Evolutionary conservation across 768 basidiomycete genomes (phyloP).

Genomic region (Podaxis sp.): DNA sequence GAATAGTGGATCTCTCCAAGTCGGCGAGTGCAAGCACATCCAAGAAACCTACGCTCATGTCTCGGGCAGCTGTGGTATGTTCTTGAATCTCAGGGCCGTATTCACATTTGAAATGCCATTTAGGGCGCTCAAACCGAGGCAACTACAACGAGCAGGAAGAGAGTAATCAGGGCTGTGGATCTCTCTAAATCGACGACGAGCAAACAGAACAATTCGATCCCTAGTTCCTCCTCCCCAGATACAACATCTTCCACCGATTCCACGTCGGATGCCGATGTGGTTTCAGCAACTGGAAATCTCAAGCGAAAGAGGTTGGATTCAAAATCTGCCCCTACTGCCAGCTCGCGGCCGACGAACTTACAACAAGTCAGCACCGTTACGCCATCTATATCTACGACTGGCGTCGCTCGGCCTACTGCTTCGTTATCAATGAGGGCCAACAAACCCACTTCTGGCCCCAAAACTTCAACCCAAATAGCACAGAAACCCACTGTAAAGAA

Average conservation of each 20-base stretch:
- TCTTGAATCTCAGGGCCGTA: background rate
- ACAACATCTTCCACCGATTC: background rate
- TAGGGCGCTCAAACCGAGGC: background rate
- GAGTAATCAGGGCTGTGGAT: conserved; percentile 13
- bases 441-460: background rate
- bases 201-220: background rate
- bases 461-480: background rate
- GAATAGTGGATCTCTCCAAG: conserved; percentile 23
- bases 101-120: background rate
- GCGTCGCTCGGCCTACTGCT: conserved; percentile 1
- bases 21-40: conserved; percentile 14
- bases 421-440: background rate
- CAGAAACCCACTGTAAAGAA: conserved; percentile 14
- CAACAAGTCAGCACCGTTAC: conserved; percentile 28
- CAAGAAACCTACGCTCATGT: background rate
- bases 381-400: conserved; percentile 1
- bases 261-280: background rate
- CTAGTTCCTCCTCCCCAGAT: background rate
- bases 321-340: conserved; percentile 28
- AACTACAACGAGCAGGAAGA: background rate
- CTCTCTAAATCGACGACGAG: conserved; percentile 1
- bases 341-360: conserved; percentile 26
- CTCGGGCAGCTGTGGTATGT: background rate
- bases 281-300: conserved; percentile 23
- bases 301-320: conserved; percentile 42